Conservation (phyloP, 2,329 filamentous ascomycete genomes). For the Fusarium fracticaudum region DNA sequence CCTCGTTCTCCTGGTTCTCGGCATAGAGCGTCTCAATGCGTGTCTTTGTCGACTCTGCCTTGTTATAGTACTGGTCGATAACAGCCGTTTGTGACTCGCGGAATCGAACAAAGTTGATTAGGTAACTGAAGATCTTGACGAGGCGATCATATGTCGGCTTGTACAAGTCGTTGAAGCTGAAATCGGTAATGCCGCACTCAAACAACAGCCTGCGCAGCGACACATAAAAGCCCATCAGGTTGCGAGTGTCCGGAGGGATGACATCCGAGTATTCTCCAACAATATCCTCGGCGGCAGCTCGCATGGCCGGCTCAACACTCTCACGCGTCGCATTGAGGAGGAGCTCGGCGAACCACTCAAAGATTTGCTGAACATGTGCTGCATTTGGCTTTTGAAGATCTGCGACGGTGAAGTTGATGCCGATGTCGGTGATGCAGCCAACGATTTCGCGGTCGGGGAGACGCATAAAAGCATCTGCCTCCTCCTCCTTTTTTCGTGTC, state of each 20-base stretch:
- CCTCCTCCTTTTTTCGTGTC: slow-evolving; percentile 67
- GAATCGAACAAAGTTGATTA: slow-evolving; percentile 99
- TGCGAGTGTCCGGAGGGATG: slow-evolving; percentile 86
- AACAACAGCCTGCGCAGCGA: slow-evolving; percentile 81
- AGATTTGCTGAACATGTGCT: slow-evolving; percentile 94
- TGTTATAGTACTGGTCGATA: slow-evolving; percentile 95
- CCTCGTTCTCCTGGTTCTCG: slow-evolving; percentile 89
- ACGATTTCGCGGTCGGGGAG: slow-evolving; percentile 83
- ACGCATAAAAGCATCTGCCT: slow-evolving; percentile 68
- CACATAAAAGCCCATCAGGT: slow-evolving; percentile 95
- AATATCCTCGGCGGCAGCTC: slow-evolving; percentile 86
- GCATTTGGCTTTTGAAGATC: slow-evolving; percentile 95
- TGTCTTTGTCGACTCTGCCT: slow-evolving; percentile 83
- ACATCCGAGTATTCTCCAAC: slow-evolving; percentile 86
- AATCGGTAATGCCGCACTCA: slow-evolving; percentile 92
- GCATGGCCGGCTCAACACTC: slow-evolving; percentile 94
- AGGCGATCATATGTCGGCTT: slow-evolving; percentile 89
- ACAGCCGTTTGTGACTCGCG: slow-evolving; percentile 89
- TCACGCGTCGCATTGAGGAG: slow-evolving; percentile 94
- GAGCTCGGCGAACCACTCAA: slow-evolving; percentile 96
- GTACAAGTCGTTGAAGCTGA: slow-evolving; percentile 91
- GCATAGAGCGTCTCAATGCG: slow-evolving; percentile 86
- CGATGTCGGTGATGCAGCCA: slow-evolving; percentile 96
- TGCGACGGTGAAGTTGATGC: slow-evolving; percentile 84
- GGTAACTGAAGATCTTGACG: slow-evolving; percentile 94